Evolutionary conservation across 441 rosid genomes (phyloP).

Genomic region (Eutrema salsugineum): DNA sequence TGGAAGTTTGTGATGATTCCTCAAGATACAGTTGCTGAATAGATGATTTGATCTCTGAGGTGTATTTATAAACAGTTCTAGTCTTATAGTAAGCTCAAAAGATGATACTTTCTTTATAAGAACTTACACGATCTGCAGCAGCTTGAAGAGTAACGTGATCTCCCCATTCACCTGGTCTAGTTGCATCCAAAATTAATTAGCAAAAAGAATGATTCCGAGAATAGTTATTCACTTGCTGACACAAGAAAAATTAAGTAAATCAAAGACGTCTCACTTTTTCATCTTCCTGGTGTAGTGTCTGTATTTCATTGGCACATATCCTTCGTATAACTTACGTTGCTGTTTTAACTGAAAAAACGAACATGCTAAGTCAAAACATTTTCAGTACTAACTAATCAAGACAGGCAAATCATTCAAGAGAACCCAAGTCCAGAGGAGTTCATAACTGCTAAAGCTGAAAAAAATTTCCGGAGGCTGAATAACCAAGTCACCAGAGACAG

Average conservation of each 20-base stretch:
- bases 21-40: background rate
- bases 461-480: background rate
- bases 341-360: slow-evolving; percentile 59
- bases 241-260: slow-evolving; percentile 12
- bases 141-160: slow-evolving; percentile 94
- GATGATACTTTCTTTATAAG: background rate
- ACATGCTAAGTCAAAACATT: background rate
- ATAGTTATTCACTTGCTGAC: background rate
- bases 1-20: background rate
- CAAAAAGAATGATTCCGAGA: slow-evolving; percentile 13
- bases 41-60: background rate
- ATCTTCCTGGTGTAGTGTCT: slow-evolving; percentile 72
- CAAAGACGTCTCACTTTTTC: slow-evolving; percentile 69
- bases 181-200: slow-evolving; percentile 17
- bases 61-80: background rate
- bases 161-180: slow-evolving; percentile 91
- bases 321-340: slow-evolving; percentile 68
- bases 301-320: slow-evolving; percentile 88
- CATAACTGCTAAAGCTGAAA: background rate
- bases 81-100: background rate
- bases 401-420: background rate
- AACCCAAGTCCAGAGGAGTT: background rate
- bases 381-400: background rate
- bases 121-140: slow-evolving; percentile 86
- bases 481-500: background rate